phyloP scores from a whole-genome alignment of 2,329 filamentous ascomycete genomes.

The Colletotrichum sp. region DNA sequence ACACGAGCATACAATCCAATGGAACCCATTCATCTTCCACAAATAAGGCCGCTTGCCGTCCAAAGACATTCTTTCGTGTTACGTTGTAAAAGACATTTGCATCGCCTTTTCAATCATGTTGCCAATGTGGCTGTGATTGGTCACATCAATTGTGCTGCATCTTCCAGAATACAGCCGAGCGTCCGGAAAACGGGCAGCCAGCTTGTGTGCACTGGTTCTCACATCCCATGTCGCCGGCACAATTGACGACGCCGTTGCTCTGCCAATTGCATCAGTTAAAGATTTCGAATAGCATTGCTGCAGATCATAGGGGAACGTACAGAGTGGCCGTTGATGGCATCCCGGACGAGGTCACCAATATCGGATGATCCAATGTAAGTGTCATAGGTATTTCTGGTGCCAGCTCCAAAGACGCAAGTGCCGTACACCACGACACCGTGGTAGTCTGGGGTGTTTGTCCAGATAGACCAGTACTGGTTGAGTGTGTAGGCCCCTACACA shows the following conservation, averaged over 20 bases:
- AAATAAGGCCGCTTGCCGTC: not conserved
- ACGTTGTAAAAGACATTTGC: not conserved
- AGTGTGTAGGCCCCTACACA: not conserved
- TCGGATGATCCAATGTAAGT: not conserved
- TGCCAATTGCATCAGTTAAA: not conserved
- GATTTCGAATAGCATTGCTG: not conserved
- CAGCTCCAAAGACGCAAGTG: not conserved
- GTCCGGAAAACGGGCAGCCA: not conserved
- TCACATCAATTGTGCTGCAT: not conserved
- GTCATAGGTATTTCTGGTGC: not conserved
- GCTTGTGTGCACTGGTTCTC: not conserved
- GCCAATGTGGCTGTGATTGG: not conserved
- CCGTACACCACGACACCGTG: not conserved
- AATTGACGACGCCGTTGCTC: not conserved
- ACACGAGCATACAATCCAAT: not conserved
- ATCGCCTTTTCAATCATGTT: not conserved
- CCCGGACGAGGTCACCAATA: not conserved
- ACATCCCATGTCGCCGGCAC: not conserved
- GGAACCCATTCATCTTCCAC: not conserved
- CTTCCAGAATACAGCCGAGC: not conserved
- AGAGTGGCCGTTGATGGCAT: not conserved
- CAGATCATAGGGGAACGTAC: not conserved
- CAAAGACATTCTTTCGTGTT: not conserved
- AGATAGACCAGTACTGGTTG: not conserved
- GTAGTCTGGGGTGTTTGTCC: not conserved